These are phyloP conservation scores for Penicillium maclennaniae DNA, from an alignment of 495 filamentous ascomycete species.

Conservation along the genomic window DNA sequence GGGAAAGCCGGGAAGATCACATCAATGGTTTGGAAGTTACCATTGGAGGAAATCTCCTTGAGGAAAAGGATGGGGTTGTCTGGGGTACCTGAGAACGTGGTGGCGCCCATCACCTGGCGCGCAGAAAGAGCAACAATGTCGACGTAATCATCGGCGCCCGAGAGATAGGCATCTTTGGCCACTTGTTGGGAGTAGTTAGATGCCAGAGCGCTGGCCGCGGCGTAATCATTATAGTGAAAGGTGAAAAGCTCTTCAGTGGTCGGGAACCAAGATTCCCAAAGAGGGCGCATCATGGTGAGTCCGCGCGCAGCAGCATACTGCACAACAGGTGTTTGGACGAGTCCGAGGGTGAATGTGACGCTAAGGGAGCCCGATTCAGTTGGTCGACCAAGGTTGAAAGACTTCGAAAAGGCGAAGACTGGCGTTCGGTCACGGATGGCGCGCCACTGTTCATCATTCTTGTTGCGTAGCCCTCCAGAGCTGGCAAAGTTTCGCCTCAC, in stretches of 20 bases:
- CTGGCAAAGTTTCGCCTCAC: constrained; percentile 72
- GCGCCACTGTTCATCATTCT: constrained; percentile 61
- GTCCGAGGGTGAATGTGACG: constrained; percentile 76
- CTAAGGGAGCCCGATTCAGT: constrained; percentile 37
- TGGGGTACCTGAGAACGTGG: constrained; percentile 81
- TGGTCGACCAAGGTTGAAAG: constrained; percentile 52
- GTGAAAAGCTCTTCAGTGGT: constrained; percentile 59
- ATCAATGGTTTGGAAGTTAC: constrained; percentile 94
- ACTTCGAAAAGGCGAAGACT: constrained; percentile 86
- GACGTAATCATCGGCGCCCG: constrained; percentile 49
- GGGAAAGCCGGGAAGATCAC: constrained; percentile 95
- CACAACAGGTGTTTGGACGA: constrained; percentile 78
- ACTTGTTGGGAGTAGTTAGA: constrained; percentile 77
- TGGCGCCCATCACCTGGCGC: constrained; percentile 89
- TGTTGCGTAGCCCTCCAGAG: constrained; percentile 62
- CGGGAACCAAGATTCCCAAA: constrained; percentile 77
- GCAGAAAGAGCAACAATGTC: constrained; percentile 87
- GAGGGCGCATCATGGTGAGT: constrained; percentile 75
- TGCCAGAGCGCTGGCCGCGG: constrained; percentile 57
- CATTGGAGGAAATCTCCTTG: constrained; percentile 94
- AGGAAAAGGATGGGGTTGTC: constrained; percentile 81
- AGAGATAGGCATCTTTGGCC: constrained; percentile 66
- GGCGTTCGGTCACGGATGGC: constrained; percentile 80
- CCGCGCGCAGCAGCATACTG: constrained; percentile 84
- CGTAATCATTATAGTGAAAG: constrained; percentile 74